phyloP scores from a whole-genome alignment of 225 moss, liverwort and hornwort genomes.

The Rhytidiadelphus loreus region DNA sequence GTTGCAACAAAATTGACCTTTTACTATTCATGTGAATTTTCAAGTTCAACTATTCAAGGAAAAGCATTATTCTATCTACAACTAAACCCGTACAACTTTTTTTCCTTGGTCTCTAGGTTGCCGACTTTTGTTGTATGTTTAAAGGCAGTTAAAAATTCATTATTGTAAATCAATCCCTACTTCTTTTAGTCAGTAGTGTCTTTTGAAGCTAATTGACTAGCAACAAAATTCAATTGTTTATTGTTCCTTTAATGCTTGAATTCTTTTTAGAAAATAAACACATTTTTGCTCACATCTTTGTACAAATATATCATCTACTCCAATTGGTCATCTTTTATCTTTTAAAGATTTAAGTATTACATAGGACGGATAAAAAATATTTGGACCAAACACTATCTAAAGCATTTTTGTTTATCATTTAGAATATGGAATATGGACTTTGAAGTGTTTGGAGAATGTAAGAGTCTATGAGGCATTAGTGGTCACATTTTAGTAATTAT shows the following conservation, averaged over 20 bases:
- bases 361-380: not conserved
- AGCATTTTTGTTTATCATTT: not conserved
- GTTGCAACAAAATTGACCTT: not conserved
- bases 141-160: not conserved
- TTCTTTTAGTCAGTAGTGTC: not conserved
- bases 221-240: not conserved
- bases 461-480: not conserved
- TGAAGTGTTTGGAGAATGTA: not conserved
- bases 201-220: not conserved
- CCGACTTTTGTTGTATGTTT: not conserved
- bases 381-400: not conserved
- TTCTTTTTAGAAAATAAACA: not conserved
- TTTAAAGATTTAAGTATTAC: not conserved
- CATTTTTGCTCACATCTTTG: not conserved
- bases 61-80: accelerated
- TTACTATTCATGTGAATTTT: not conserved
- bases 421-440: not conserved
- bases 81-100: not conserved
- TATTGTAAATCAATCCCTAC: not conserved
- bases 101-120: not conserved
- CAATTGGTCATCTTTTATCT: not conserved
- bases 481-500: no score
- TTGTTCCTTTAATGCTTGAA: not conserved
- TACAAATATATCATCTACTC: not conserved
- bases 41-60: not conserved